These are phyloP conservation scores for Austropuccinia psidii DNA, from an alignment of 1,284 basidiomycete genomes.

Conservation along the genomic window DNA sequence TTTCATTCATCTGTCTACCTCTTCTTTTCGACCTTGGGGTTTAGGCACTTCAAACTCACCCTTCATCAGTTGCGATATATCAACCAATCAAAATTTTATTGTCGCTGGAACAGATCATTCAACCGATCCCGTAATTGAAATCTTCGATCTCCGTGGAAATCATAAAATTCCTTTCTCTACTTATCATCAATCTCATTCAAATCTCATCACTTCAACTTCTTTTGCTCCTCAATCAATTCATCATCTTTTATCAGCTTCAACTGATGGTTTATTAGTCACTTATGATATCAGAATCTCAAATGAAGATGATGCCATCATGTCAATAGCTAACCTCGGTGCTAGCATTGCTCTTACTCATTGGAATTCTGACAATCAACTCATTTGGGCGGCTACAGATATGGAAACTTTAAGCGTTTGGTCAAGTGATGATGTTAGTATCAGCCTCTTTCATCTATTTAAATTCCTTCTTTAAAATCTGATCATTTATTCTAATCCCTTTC, in stretches of 20 bases:
- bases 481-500: background rate
- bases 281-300: constrained; percentile 49
- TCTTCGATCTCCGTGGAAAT: background rate
- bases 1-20: background rate
- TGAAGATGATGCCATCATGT: constrained; percentile 51
- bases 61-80: background rate
- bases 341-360: constrained; percentile 46
- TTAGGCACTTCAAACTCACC: background rate
- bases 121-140: background rate
- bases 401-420: constrained; percentile 12
- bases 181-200: constrained; percentile 52
- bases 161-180: constrained; percentile 47
- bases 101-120: background rate
- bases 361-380: background rate
- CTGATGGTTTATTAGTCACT: constrained; percentile 51
- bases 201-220: constrained; percentile 52
- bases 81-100: background rate
- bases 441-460: background rate
- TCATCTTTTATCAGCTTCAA: constrained; percentile 50
- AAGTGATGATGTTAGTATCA: background rate
- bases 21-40: background rate
- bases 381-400: constrained; percentile 34
- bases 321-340: constrained; percentile 49
- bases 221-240: constrained; percentile 47
- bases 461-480: background rate